Base-by-base conservation (phyloP, 2,329 filamentous ascomycete species). In the Colletotrichum coccodes region DNA sequence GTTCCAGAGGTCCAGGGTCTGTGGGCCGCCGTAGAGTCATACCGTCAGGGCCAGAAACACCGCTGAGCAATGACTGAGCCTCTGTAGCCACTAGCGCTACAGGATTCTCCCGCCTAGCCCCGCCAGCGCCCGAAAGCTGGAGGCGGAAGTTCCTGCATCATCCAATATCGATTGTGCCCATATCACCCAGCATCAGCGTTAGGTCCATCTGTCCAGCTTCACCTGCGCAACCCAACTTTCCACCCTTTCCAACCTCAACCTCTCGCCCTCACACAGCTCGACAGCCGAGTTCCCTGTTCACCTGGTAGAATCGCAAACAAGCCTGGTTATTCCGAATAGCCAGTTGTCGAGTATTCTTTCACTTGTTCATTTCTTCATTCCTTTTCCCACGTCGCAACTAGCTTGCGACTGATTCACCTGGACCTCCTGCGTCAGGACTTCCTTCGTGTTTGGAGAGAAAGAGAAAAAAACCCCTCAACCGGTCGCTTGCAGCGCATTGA, bases 261-360 rank as follows among this genome's bases (percentile, higher is more conserved):
- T 68, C 52, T 28, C 66, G 42, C 53, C 65, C 61, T 66, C 63
- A 71, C 70, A 71, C 70, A 71, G 64, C 70, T 71, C 70, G 68
- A 71, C 67, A 63, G 68, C 62, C 68, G 70, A 70, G 70, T 59
- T 71, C 70, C 70, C 70, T 71, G 70, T 71, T 68, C 62, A 56
- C 67, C 62, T 69, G 66, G 61, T 54, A 68, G 66, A 68, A 68
- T 68, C 61, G 66, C 54, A 65, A 46, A 66, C 54, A 54, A 30
- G 44, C 34, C 32, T 56, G 61, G 61, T 28, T 49, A 30, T 36
- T 40, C 21, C n/a, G 9, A 36, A 49, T 21, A 60, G 61, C 54
- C 54, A 49, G 53, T 47, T 65, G 61, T 66, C 66, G 47, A 65
- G 60, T 65, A 65, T 60, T 68, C 64, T 59, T 61, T 71, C 60